A percentile compares a stretch with the other conserved stretches of the same genome.
Evolutionary conservation across 2,329 filamentous ascomycete species (phyloP).

Genomic region (Hirsutella rhossiliensis): DNA sequence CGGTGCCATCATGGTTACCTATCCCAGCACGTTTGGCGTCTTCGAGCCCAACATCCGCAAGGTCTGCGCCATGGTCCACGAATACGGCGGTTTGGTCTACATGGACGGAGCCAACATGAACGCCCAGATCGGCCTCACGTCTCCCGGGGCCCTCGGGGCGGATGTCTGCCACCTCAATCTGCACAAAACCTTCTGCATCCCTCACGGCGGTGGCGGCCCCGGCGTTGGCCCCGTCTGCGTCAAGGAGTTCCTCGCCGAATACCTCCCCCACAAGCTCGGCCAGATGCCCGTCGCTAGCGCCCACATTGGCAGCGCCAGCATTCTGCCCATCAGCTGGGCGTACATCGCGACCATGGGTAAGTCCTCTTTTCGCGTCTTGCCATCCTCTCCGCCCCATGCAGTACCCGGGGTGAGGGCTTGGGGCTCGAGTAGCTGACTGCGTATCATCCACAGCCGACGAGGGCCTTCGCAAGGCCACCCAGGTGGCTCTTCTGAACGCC

Average conservation of each 20-base stretch:
- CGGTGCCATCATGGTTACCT: conserved; percentile 92
- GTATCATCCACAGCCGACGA: conserved; percentile 19
- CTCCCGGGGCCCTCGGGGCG: conserved; percentile 86
- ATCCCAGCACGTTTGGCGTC: conserved; percentile 88
- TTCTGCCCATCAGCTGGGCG: conserved; percentile 87
- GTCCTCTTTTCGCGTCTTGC: conserved; percentile 7
- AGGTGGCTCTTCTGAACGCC: conserved; percentile 87
- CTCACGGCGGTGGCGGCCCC: conserved; percentile 86
- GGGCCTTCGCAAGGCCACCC: conserved; percentile 79
- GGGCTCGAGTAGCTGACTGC: background rate
- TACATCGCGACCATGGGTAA: conserved; percentile 90
- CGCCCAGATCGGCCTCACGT: conserved; percentile 90
- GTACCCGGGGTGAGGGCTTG: too few relatives aligned
- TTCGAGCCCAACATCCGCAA: conserved; percentile 85
- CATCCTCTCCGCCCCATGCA: too few relatives aligned
- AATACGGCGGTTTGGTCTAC: conserved; percentile 86
- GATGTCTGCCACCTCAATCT: conserved; percentile 96
- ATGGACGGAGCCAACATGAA: conserved; percentile 99
- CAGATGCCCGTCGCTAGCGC: conserved; percentile 64
- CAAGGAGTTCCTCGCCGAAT: conserved; percentile 64
- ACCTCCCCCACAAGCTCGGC: conserved; percentile 35
- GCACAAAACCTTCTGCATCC: conserved; percentile 98
- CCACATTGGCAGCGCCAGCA: conserved; percentile 78
- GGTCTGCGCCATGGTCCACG: conserved; percentile 75
- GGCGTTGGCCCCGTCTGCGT: conserved; percentile 92